These are phyloP conservation scores for Panus rudis DNA, from an alignment of 768 basidiomycete genomes.

Conservation along the genomic window DNA sequence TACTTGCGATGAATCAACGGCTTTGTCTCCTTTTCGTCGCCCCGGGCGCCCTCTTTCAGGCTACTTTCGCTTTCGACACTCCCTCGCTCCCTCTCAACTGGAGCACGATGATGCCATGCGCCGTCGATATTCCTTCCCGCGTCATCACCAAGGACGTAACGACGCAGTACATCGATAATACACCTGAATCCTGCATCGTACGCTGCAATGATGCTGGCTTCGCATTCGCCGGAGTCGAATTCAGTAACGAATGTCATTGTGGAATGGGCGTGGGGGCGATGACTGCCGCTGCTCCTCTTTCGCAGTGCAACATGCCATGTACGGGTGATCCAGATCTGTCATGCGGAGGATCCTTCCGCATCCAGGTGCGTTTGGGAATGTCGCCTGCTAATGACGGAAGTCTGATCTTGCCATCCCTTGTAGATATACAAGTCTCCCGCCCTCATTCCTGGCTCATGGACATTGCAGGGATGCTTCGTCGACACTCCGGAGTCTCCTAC, in stretches of 20 bases:
- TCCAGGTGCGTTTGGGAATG: conserved; percentile 10
- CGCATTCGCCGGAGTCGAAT: conserved; percentile 19
- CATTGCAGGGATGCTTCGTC: no score
- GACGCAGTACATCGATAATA: conserved; percentile 9
- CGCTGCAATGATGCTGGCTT: conserved; percentile 11
- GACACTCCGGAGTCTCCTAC: no score
- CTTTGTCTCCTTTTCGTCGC: no score
- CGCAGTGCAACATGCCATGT: conserved; percentile 17
- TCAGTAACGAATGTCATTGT: conserved; percentile 20
- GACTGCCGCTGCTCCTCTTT: conserved; percentile 10
- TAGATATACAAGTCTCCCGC: no score
- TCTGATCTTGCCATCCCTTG: no score
- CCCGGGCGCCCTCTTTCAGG: no score
- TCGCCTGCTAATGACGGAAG: not conserved
- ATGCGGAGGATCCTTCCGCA: conserved; percentile 16
- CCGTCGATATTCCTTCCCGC: conserved; percentile 13
- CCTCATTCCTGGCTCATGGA: no score
- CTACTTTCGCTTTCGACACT: no score
- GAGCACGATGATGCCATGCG: conserved; percentile 10
- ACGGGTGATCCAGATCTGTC: conserved; percentile 8
- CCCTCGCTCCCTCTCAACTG: conserved; percentile 14
- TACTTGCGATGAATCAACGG: no score
- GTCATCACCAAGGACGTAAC: conserved; percentile 14
- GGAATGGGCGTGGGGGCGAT: no score
- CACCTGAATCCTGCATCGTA: conserved; percentile 13